Conservation (phyloP, 768 basidiomycete genomes). For the Lentinula detonsa region DNA sequence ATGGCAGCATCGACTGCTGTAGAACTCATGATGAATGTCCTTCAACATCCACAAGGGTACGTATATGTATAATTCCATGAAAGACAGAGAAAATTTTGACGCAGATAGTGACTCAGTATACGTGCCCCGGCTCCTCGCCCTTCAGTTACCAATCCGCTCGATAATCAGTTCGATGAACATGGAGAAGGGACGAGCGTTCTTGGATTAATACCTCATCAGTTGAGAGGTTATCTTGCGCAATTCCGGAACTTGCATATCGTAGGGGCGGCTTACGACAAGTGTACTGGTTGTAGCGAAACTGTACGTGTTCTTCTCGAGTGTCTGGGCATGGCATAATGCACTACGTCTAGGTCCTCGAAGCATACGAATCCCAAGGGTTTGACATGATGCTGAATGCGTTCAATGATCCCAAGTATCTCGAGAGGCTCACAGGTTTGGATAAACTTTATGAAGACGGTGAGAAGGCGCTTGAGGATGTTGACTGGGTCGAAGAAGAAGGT, state of each 20-base stretch:
- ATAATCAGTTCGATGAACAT: conserved; percentile 16
- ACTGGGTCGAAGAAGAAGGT: conserved; percentile 68
- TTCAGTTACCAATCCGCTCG: conserved; percentile 24
- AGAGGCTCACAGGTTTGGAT: conserved; percentile 73
- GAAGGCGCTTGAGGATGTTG: conserved; percentile 59
- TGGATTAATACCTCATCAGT: conserved; percentile 89
- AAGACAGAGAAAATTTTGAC: neutral
- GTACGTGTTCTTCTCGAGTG: conserved; percentile 32
- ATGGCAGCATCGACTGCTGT: conserved; percentile 92
- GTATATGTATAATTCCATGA: conserved; percentile 9
- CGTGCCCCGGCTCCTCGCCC: conserved; percentile 68
- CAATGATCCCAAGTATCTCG: conserved; percentile 74
- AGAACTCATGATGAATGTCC: conserved; percentile 80
- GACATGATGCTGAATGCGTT: conserved; percentile 75
- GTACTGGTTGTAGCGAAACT: conserved; percentile 85
- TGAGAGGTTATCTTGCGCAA: conserved; percentile 84
- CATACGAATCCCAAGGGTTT: conserved; percentile 79
- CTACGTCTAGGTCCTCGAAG: conserved; percentile 58
- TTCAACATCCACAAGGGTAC: conserved; percentile 89
- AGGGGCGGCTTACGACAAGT: conserved; percentile 80
- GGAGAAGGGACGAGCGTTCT: conserved; percentile 49
- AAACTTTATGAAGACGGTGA: conserved; percentile 73
- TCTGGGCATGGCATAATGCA: neutral
- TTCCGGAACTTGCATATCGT: conserved; percentile 82
- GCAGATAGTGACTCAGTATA: conserved; percentile 27